Evolutionary conservation across 2,329 filamentous ascomycete genomes (phyloP).

Genomic region (Aureobasidium sp.): DNA sequence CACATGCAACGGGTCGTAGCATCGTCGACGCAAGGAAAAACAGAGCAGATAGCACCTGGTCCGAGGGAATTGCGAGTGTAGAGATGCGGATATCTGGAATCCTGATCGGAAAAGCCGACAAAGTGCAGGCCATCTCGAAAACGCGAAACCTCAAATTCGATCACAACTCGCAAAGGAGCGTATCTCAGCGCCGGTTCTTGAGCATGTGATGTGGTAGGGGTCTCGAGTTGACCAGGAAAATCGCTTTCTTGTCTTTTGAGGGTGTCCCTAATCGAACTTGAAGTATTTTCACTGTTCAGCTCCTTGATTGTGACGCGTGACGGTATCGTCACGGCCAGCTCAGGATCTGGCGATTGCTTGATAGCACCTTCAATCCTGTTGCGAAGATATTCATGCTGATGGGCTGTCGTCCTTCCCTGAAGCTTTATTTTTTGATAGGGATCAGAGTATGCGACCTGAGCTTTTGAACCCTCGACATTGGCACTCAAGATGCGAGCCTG

Average conservation of each 20-base stretch:
- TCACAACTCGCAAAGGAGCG: constrained; percentile 55
- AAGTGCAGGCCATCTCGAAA: constrained; percentile 87
- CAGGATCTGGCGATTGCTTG: constrained; percentile 46
- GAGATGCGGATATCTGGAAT: constrained; percentile 79
- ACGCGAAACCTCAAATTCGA: constrained; percentile 70
- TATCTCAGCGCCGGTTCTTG: constrained; percentile 38
- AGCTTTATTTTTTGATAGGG: constrained; percentile 61
- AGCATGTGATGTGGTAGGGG: constrained; percentile 24
- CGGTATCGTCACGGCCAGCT: constrained; percentile 54
- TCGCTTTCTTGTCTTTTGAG: constrained; percentile 29
- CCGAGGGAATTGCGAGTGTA: constrained; percentile 79
- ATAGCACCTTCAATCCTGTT: constrained; percentile 57
- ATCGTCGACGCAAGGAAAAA: constrained; percentile 93
- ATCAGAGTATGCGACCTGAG: constrained; percentile 46
- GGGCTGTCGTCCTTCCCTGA: constrained; percentile 55
- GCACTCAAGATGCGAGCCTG: constrained; percentile 53
- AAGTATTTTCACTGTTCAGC: constrained; percentile 42
- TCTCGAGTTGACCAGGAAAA: constrained; percentile 24
- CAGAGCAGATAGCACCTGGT: constrained; percentile 70
- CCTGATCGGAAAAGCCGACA: constrained; percentile 72
- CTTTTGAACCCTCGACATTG: constrained; percentile 35
- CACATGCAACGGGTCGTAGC: constrained; percentile 73
- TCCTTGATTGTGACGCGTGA: constrained; percentile 56
- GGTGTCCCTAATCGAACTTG: constrained; percentile 37
- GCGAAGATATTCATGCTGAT: constrained; percentile 71